Evolutionary conservation across 2,329 filamentous ascomycete genomes (phyloP), one percentile per base, ranked within the genome.

Genomic region (Cordyceps sp.): DNA sequence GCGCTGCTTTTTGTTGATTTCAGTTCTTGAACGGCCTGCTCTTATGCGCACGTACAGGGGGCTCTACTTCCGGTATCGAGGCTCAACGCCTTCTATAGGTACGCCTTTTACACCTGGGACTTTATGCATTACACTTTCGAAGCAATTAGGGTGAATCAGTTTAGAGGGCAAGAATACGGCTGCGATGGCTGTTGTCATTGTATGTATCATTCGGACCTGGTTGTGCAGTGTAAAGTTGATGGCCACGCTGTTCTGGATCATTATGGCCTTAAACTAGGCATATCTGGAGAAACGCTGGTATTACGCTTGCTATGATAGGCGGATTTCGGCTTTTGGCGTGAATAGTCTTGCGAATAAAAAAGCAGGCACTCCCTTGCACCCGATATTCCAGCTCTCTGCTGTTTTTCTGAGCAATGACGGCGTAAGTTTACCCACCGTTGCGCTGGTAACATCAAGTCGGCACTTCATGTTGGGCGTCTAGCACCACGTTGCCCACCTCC

Each of bases 141-240:
- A 47, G 83, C 81, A 12, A 90, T 93, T 83, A 90, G 92, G 81
- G 74, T 88, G 33, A 92, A 90, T 46, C 81, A 93, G 56, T 90
- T 93, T 49, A 58, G 59, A 1, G 41, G 66, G 14, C 61, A 80
- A 12, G 64, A 58, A 4, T 92, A 81, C 15, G 39, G 26, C 54
- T 62, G 39, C 4, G 47, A 42, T 1, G 31, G 38, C 5, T 53
- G 52, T 0, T 84, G 73, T 42, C 62, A 64, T 26, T 92, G 83
- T 57, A 78, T 82, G 69, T 90, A 78, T 50, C 66, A 38, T 48
- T 85, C 36, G 66, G 66, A 26, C 47, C 59, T 21, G 54, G 43
- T 40, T 5, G 35, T 41, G 8, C 38, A 79, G 48, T 85, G 84
- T 45, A 57, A 70, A 51, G 82, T 90, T 40, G 64, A 67, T 4